phyloP scores from a whole-genome alignment of 176 grass and related monocot genomes.

The Canna indica region DNA sequence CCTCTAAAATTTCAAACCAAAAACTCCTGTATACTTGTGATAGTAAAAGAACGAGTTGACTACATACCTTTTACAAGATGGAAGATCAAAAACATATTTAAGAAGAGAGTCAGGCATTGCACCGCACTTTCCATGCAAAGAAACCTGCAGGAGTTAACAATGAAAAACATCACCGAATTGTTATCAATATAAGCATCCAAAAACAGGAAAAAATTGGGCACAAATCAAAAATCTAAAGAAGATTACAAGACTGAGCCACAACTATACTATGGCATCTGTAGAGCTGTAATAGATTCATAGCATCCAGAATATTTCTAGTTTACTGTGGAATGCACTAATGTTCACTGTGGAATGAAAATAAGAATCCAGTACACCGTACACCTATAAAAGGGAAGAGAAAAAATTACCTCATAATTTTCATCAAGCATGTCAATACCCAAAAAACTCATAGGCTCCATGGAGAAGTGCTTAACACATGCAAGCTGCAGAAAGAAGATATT shows the following conservation, averaged over 20 bases:
- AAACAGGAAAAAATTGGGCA: not conserved
- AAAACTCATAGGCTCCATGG: slow-evolving; percentile 71
- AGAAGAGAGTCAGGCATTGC: slow-evolving; percentile 32
- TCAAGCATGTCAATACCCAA: slow-evolving; percentile 56
- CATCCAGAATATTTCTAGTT: not conserved
- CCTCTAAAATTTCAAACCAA: slow-evolving; percentile 4
- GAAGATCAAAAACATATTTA: slow-evolving; percentile 43
- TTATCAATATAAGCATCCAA: not conserved
- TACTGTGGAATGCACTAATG: not conserved
- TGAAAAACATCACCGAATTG: not conserved
- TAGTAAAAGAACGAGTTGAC: slow-evolving; percentile 14
- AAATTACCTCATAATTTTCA: slow-evolving; percentile 49
- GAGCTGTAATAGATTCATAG: not conserved
- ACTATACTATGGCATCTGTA: not conserved
- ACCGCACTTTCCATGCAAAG: slow-evolving; percentile 41
- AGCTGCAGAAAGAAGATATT: slow-evolving; percentile 36
- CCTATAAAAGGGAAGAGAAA: slow-evolving; percentile 12
- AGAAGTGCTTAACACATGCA: slow-evolving; percentile 90
- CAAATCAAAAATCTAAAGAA: not conserved
- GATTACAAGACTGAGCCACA: no score
- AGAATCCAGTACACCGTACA: not conserved
- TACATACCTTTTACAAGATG: slow-evolving; percentile 54
- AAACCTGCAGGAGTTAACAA: slow-evolving; percentile 28
- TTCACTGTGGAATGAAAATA: not conserved
- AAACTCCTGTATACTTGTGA: slow-evolving; percentile 8